These are phyloP conservation scores for Suillus americanus DNA, from an alignment of 768 basidiomycete genomes.

Conservation along the genomic window DNA sequence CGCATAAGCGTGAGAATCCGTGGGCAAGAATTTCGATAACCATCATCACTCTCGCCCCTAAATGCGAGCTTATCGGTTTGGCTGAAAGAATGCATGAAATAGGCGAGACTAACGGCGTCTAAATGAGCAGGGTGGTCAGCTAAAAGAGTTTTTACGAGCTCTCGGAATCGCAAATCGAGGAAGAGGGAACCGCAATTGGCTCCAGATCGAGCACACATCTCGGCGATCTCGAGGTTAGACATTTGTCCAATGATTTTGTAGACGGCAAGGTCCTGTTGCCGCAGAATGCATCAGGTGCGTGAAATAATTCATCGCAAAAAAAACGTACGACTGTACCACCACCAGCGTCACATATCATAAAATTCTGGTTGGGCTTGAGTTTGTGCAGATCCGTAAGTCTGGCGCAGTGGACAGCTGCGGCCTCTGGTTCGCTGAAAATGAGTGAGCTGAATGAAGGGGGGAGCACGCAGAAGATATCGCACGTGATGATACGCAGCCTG, in stretches of 20 bases:
- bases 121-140: constrained; percentile 85
- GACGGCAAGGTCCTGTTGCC: constrained; percentile 42
- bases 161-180: constrained; percentile 83
- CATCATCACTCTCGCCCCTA: constrained; percentile 70
- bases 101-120: constrained; percentile 77
- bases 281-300: not conserved
- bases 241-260: constrained; percentile 83
- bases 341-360: constrained; percentile 91
- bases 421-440: constrained; percentile 61
- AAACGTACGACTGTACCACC: constrained; percentile 69
- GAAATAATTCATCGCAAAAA: constrained; percentile 22
- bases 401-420: constrained; percentile 89
- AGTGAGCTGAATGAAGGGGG: constrained; percentile 1
- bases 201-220: constrained; percentile 85
- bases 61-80: constrained; percentile 87
- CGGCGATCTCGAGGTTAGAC: constrained; percentile 84
- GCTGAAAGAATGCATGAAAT: constrained; percentile 87
- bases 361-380: constrained; percentile 77
- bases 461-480: constrained; percentile 15
- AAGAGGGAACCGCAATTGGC: constrained; percentile 88
- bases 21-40: constrained; percentile 37
- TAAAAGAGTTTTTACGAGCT: constrained; percentile 74
- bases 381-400: constrained; percentile 79
- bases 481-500: constrained; percentile 81
- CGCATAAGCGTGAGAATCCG: constrained; percentile 4